phyloP scores from a whole-genome alignment of 345 rosid species.

The Lagerstroemia speciosa region DNA sequence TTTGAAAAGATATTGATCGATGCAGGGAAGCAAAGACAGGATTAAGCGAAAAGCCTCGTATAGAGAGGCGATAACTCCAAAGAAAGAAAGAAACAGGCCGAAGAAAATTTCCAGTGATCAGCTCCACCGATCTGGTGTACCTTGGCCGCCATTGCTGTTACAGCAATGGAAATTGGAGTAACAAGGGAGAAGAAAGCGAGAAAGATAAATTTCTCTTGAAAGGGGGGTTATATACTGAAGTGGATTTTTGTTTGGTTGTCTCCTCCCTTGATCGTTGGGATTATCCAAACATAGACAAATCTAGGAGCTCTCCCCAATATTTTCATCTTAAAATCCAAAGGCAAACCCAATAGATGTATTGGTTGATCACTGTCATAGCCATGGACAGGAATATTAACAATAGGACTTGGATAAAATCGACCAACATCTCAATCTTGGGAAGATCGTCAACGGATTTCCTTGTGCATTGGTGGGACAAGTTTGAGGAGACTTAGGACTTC shows the following conservation, averaged over 20 bases:
- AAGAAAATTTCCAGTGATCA: too few species aligned
- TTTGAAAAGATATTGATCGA: neutral
- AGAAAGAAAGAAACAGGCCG: neutral
- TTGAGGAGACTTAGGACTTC: slow-evolving; percentile 4
- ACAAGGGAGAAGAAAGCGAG: neutral
- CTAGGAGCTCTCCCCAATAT: neutral
- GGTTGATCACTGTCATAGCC: neutral
- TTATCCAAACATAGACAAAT: neutral
- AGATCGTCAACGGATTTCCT: neutral
- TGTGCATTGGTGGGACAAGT: neutral
- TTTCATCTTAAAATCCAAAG: neutral
- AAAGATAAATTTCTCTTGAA: too few species aligned
- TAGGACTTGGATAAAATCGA: neutral
- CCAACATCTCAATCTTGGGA: neutral
- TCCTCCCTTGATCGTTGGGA: neutral
- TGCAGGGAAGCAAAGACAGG: too few species aligned
- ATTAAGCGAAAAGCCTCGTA: too few species aligned
- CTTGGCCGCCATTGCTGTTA: neutral
- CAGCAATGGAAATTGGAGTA: neutral
- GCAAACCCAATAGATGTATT: neutral
- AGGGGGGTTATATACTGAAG: neutral
- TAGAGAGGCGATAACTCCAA: too few species aligned
- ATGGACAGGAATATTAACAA: neutral
- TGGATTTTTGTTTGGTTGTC: neutral
- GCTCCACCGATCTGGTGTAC: neutral